Percentiles rank a stretch among this genome's conserved stretches.
These are phyloP conservation scores for Populus hybrid DNA, from an alignment of 441 rosid species.

Conservation along the genomic window DNA sequence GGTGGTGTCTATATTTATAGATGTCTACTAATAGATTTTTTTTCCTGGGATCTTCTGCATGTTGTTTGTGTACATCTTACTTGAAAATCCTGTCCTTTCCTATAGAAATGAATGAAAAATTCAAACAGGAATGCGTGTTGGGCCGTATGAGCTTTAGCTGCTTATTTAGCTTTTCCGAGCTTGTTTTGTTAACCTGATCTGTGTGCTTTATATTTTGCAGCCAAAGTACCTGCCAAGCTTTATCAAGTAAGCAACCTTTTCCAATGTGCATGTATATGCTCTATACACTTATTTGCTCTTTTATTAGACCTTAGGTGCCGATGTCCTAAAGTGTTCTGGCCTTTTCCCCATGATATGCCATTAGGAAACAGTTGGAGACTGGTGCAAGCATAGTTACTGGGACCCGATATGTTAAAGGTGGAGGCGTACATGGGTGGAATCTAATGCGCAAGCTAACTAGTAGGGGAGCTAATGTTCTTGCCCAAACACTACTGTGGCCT, in stretches of 20 bases:
- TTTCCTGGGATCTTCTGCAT: background rate
- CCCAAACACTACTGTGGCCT: constrained; percentile 95
- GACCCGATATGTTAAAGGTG: constrained; percentile 82
- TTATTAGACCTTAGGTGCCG: background rate
- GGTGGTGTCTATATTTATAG: background rate
- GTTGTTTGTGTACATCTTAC: background rate
- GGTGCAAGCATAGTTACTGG: constrained; percentile 94
- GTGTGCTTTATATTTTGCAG: constrained; percentile 48
- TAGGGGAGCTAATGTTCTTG: constrained; percentile 98
- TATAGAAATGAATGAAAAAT: background rate
- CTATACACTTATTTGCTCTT: background rate
- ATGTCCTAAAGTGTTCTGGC: constrained; percentile 13
- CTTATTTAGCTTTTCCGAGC: background rate
- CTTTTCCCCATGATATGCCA: constrained; percentile 1
- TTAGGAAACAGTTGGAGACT: constrained; percentile 86
- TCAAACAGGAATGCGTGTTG: background rate
- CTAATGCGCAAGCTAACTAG: constrained; percentile 97
- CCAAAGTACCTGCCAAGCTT: constrained; percentile 92
- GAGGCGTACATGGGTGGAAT: constrained; percentile 98
- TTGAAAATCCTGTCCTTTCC: background rate
- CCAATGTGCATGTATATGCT: background rate
- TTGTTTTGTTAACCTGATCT: constrained; percentile 7
- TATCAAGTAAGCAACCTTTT: constrained; percentile 59
- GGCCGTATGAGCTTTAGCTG: background rate
- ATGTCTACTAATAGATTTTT: background rate